Percentiles rank a stretch among this genome's conserved stretches.
These are phyloP conservation scores for Apiotrichum laibachii DNA, from an alignment of 1,284 basidiomycete species.

Conservation along the genomic window DNA sequence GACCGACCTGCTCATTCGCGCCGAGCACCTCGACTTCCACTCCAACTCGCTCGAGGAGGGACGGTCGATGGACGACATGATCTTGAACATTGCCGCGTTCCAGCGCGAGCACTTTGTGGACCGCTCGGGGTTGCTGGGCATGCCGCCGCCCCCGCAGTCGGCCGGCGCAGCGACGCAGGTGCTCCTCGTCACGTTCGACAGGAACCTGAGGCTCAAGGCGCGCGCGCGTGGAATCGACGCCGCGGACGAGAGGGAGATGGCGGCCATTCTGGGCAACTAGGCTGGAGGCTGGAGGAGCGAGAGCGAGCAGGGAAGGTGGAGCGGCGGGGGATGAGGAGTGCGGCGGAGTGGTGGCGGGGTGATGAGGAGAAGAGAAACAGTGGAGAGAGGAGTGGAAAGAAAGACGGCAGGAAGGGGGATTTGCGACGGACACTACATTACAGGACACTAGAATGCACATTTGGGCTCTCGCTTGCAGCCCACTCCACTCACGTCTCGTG, in stretches of 20 bases:
- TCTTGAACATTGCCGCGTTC: slow-evolving; percentile 86
- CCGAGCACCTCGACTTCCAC: slow-evolving; percentile 77
- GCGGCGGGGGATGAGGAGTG: not conserved
- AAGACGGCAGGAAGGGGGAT: too few species aligned
- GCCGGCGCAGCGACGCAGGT: slow-evolving; percentile 64
- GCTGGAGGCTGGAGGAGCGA: not conserved
- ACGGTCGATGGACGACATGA: slow-evolving; percentile 89
- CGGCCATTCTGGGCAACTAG: slow-evolving; percentile 32
- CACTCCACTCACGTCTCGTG: too few species aligned
- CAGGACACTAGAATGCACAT: too few species aligned
- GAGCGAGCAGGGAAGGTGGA: not conserved
- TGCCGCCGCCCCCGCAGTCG: slow-evolving; percentile 11
- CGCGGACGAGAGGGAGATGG: slow-evolving; percentile 50
- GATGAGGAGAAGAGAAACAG: not conserved
- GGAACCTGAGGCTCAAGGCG: slow-evolving; percentile 60
- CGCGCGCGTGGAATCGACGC: slow-evolving; percentile 46
- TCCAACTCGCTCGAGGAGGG: slow-evolving; percentile 54
- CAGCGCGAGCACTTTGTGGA: slow-evolving; percentile 90
- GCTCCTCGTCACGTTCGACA: slow-evolving; percentile 83
- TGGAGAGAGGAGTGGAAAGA: too few species aligned
- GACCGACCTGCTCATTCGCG: slow-evolving; percentile 73
- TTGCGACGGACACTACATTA: too few species aligned
- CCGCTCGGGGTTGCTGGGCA: slow-evolving; percentile 67
- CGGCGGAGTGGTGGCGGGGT: not conserved
- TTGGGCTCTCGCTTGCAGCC: too few species aligned